Evolutionary conservation across 1,284 basidiomycete genomes (phyloP), one percentile per base, ranked within the genome.

Genomic region (Malassezia sympodialis): DNA sequence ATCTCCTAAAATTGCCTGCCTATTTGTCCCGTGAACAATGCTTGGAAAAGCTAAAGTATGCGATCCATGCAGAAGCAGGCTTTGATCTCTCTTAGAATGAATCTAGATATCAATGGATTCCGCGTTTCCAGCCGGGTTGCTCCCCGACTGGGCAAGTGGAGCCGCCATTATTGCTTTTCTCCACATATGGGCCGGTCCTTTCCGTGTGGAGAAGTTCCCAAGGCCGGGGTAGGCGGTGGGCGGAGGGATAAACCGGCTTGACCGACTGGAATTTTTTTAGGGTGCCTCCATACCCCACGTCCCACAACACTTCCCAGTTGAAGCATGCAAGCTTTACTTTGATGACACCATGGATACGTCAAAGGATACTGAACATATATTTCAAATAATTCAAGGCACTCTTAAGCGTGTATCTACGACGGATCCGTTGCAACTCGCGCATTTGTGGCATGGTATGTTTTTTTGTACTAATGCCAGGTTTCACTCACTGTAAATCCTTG

Each of bases 401-500:
- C 46, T 54, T 21, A n/a, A 23, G 23, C 27, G 35, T 15, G 26
- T 56, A 2, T 21, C 46, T 12, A 57, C 55, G 5, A 19, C 46
- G 10, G 50, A 57, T 26, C n/a, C 42, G 1, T 19, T 34, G 8
- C 26, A 57, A 23, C 14, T 57, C 8, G 49, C 50, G 8, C 49
- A 45, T 10, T 17, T 57, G 6, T 50, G 49, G 37, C 39, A 57
- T 30, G 45, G 55, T 57, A 44, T 17, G 55, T 49, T 15, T 49
- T 15, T 6, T 4, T n/a, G 8, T 17, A 6, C 52, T 47, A n/a
- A 47, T 30, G 24, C 11, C 53, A 89, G 87, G 89, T 11, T 88
- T 89, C 69, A 83, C 85, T 54, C 86, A 87, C 71, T 88, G 85
- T 77, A 87, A 86, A 73, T 81, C 82, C 62, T 83, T 82, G 4